phyloP scores from a whole-genome alignment of 129 eudicot species.

The Tagetes erecta region DNA sequence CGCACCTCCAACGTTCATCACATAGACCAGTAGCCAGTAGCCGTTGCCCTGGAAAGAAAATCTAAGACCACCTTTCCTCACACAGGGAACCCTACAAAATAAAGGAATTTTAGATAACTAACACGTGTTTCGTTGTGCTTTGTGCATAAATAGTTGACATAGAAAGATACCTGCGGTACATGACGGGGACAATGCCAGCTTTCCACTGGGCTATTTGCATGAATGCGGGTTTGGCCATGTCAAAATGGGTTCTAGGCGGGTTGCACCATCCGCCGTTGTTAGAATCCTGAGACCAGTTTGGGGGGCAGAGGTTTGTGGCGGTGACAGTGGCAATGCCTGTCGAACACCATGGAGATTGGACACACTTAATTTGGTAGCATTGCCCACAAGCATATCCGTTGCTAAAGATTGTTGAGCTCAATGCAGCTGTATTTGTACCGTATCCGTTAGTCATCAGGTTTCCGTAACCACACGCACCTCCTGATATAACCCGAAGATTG shows the following conservation, averaged over 20 bases:
- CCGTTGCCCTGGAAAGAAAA: slow-evolving; percentile 69
- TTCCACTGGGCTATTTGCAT: slow-evolving; percentile 77
- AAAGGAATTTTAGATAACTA: background rate
- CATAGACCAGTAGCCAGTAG: slow-evolving; percentile 72
- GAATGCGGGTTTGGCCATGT: slow-evolving; percentile 91
- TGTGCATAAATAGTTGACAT: background rate
- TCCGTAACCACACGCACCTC: slow-evolving; percentile 95
- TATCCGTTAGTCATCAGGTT: slow-evolving; percentile 64
- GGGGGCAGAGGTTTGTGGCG: slow-evolving; percentile 93
- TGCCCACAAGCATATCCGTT: slow-evolving; percentile 82
- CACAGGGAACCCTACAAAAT: slow-evolving; percentile 64
- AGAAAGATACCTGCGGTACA: slow-evolving; percentile 59
- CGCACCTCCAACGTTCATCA: slow-evolving; percentile 84
- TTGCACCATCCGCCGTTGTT: slow-evolving; percentile 95
- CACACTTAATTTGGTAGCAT: slow-evolving; percentile 71
- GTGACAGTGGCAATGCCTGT: slow-evolving; percentile 50
- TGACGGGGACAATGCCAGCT: slow-evolving; percentile 84
- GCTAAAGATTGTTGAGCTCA: slow-evolving; percentile 69
- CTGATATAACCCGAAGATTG: slow-evolving; percentile 31
- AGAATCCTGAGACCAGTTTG: slow-evolving; percentile 61
- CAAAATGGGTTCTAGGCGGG: slow-evolving; percentile 90
- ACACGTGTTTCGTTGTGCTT: background rate
- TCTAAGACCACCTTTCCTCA: slow-evolving; percentile 54
- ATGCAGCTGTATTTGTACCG: slow-evolving; percentile 77
- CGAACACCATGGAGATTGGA: slow-evolving; percentile 58